A percentile compares a stretch with the other conserved stretches of the same genome.
Evolutionary conservation across 148 eudicot genomes (phyloP).

Genomic region (Silene conica): DNA sequence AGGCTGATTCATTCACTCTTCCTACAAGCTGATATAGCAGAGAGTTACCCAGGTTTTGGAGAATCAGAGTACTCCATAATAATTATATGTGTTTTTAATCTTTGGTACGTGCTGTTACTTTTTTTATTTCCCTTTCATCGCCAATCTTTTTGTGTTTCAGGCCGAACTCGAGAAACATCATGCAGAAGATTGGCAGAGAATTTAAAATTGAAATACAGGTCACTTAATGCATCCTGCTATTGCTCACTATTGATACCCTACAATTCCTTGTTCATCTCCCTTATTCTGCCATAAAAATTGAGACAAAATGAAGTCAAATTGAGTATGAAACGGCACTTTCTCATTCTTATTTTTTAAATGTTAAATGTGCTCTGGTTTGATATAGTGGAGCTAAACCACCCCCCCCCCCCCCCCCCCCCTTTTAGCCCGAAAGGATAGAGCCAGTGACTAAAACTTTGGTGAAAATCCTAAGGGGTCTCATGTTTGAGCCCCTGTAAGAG

Average conservation of each 20-base stretch:
- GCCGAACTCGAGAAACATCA: conserved; percentile 57
- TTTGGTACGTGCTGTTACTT: neutral
- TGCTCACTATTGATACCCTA: neutral
- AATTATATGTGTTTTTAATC: neutral
- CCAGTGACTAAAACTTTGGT: too few relatives aligned
- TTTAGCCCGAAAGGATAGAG: too few relatives aligned
- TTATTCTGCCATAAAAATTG: neutral
- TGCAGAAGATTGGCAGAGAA: conserved; percentile 47
- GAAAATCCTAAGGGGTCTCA: too few relatives aligned
- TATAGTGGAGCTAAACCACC: neutral
- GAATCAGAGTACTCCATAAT: neutral
- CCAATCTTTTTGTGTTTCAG: conserved; percentile 39
- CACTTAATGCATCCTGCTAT: conserved; percentile 6
- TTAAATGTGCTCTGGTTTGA: neutral
- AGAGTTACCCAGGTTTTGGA: neutral
- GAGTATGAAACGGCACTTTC: neutral
- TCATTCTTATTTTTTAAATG: neutral
- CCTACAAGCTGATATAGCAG: too few relatives aligned
- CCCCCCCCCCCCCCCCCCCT: neutral
- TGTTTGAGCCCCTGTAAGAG: too few relatives aligned
- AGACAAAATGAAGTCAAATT: neutral
- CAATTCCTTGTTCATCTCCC: neutral
- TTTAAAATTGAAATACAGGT: conserved; percentile 77
- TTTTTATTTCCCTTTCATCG: neutral
- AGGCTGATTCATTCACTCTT: too few relatives aligned